Evolutionary conservation across 495 filamentous ascomycete genomes (phyloP), one percentile per base, ranked within the genome.

Genomic region (Aspergillus biplanus): DNA sequence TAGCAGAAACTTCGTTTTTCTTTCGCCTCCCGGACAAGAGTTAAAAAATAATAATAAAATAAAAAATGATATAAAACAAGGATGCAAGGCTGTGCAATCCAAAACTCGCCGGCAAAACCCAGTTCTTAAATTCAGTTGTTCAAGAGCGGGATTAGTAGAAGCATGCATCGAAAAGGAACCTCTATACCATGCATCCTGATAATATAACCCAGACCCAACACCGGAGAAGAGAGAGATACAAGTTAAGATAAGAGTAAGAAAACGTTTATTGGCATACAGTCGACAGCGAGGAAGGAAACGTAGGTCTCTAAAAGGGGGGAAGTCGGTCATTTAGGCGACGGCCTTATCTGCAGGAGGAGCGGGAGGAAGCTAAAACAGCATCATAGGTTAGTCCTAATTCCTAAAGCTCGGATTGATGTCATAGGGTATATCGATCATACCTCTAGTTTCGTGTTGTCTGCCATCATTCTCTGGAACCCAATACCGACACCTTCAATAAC

Each of bases 401-500:
- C 37, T 1, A 33, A 49, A 13, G 21, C 21, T 27, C 21, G 21
- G 21, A 50, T n/a, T n/a, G n/a, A 50, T 21, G 27, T 6, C 9
- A 27, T 16, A 9, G 6, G 15, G 27, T n/a, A 6, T 31, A 34
- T 4, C 35, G 21, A 56, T 39, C 71, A 56, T 67, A 91, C 87
- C 77, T 97, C 93, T 69, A 97, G 80, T 82, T 88, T 89, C 67
- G 91, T 97, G 72, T 90, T 89, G 47, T 93, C 90, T 6, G 96
- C 93, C 84, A 97, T 90, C 90, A 97, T 93, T 70, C 93, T 88
- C 77, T 97, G 92, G 82, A 98, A 92, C 13, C 91, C 95, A 70
- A 99, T 98, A 65, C 96, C 94, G 47, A 97, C 95, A 65, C 95
- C 95, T 77, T 99, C 95, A 64, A 99, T 98, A 49, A 99, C 94